phyloP scores from a whole-genome alignment of 495 filamentous ascomycete genomes.

The Xylaria flabelliformis region DNA sequence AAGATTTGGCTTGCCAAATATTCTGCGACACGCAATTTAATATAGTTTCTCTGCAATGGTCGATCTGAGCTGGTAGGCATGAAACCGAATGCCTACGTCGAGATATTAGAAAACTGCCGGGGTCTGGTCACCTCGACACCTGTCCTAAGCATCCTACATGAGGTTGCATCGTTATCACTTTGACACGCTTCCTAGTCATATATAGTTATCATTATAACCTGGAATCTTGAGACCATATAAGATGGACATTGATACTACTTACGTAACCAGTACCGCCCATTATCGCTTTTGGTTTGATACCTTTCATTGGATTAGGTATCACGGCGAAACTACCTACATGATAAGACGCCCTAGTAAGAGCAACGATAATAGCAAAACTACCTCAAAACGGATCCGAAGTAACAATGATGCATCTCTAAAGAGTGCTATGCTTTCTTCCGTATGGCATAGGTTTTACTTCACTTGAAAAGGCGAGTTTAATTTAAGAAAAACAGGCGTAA shows the following conservation, averaged over 20 bases:
- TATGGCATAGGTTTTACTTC: not conserved
- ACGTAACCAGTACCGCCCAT: not conserved
- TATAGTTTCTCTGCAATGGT: conserved; percentile 1
- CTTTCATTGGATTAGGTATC: not conserved
- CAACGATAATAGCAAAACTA: not conserved
- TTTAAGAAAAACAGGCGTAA: not conserved
- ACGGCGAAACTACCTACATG: too few species aligned
- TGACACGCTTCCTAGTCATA: conserved; percentile 10
- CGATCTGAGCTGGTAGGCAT: conserved; percentile 3
- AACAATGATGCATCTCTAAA: not conserved
- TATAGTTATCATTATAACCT: not conserved
- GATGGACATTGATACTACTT: not conserved
- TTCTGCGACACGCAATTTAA: conserved; percentile 4
- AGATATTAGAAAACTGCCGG: not conserved
- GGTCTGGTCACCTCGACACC: not conserved
- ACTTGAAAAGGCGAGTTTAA: not conserved
- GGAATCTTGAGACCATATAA: not conserved
- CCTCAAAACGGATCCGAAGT: not conserved
- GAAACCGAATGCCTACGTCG: not conserved
- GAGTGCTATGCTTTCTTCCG: too few species aligned
- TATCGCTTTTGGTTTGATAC: not conserved
- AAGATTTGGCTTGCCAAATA: not conserved
- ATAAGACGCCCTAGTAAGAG: not conserved
- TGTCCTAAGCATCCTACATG: not conserved
- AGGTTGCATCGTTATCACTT: conserved; percentile 13